Evolutionary conservation across 2,329 filamentous ascomycete species (phyloP), one percentile per base, ranked within the genome.

Genomic region (Emergomyces pasteurianus): DNA sequence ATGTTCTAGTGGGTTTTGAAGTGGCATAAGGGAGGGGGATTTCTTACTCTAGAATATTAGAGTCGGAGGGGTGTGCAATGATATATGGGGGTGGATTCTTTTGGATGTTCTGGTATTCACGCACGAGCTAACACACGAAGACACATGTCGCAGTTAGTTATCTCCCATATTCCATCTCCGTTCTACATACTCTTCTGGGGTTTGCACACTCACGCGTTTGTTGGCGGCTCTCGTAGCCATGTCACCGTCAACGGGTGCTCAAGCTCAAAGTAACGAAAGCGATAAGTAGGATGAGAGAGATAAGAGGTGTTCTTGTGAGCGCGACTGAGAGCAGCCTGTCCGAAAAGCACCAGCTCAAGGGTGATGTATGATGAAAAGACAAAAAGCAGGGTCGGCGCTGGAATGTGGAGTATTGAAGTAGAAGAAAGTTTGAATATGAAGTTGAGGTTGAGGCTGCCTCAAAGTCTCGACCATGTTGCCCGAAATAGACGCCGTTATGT

Each of bases 31-130:
- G 53, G 40, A 61, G n/a, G 36, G 58, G 36, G 38, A 47, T 31
- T 43, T n/a, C 83, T 63, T 77, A 90, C 87, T 96, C 92, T 55
- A 96, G 83, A 66, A 96, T 96, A 74, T 96, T 96, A 49, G 84
- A 83, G 66, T 96, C 92, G 46, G 90, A 95, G 12, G 91, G 91
- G 71, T 96, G 91, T 16, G 92, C 91, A 58, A 84, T 81, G 68
- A 96, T 95, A 77, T 90, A 95, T 59, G 91, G 90, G 42, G 91
- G 90, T 12, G 92, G 91, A 69, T 91, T 92, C 69, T 84, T 81
- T 69, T 82, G 79, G 63, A 87, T 86, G 64, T 81, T 78, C 72
- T 83, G 79, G 70, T 86, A 87, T 75, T 87, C 84, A 63, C 82
- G 80, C 60, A 82, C 83, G 62, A 87, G 79, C 80, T 82, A 63